Percentiles rank a stretch among this genome's conserved stretches.
Evolutionary conservation across 1,284 basidiomycete genomes (phyloP).

Genomic region (Xerocomus nothofagi): DNA sequence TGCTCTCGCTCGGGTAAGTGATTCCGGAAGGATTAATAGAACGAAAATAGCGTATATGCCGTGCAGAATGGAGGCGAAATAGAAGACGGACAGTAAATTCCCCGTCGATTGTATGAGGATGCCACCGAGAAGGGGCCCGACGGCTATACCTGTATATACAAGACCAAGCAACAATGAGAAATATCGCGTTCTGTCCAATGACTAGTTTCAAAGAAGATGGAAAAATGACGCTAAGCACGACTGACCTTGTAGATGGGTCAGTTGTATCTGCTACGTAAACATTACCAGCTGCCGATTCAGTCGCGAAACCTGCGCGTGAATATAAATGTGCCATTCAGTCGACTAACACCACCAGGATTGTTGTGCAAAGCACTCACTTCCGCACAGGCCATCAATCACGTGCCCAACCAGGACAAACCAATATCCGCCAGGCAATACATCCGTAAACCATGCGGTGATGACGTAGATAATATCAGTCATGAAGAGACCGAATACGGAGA

Average conservation of each 20-base stretch:
- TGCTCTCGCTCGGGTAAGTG: constrained; percentile 46
- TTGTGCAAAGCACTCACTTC: constrained; percentile 51
- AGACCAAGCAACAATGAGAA: constrained; percentile 67
- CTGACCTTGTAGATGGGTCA: constrained; percentile 27
- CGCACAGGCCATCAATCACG: constrained; percentile 73
- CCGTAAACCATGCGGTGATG: constrained; percentile 59
- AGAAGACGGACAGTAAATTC: constrained; percentile 68
- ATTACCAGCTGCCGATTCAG: constrained; percentile 19
- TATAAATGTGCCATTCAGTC: not conserved
- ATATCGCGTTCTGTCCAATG: constrained; percentile 47
- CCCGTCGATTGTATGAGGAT: constrained; percentile 62
- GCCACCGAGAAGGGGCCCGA: constrained; percentile 74
- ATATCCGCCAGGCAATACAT: constrained; percentile 74
- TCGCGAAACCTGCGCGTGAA: constrained; percentile 21
- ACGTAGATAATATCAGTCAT: constrained; percentile 69
- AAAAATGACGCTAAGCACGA: not conserved
- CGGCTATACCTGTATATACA: constrained; percentile 62
- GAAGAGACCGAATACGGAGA: constrained; percentile 65
- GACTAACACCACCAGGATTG: not conserved
- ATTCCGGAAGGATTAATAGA: constrained; percentile 74
- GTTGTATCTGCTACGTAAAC: constrained; percentile 33
- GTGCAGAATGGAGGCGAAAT: constrained; percentile 53
- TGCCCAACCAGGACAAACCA: constrained; percentile 79
- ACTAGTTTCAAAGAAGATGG: not conserved
- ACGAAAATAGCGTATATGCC: constrained; percentile 50